Evolutionary conservation across 2,329 filamentous ascomycete genomes (phyloP).

Genomic region (Ceratocystis eucalypticola): DNA sequence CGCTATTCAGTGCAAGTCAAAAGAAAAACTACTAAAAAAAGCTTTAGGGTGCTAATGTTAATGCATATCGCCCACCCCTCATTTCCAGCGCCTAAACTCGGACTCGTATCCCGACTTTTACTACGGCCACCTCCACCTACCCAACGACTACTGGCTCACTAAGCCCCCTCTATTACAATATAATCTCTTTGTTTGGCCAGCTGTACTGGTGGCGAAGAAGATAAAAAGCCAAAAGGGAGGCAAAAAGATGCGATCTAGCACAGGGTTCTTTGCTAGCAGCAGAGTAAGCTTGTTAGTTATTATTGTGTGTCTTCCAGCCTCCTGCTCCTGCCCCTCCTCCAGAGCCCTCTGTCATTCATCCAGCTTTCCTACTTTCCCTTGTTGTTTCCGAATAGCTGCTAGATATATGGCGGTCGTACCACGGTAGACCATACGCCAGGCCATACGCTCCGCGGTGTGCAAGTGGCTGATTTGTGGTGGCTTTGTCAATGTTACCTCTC

Average conservation of each 20-base stretch:
- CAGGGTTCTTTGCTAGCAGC: not conserved
- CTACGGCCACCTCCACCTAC: too few species aligned
- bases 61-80: too few species aligned
- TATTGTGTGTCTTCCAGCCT: slow-evolving; percentile 3
- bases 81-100: too few species aligned
- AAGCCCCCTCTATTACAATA: not conserved
- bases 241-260: not conserved
- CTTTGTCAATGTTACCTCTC: not conserved
- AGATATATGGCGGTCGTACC: not conserved
- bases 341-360: not conserved
- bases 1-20: too few species aligned
- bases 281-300: not conserved
- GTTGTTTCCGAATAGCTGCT: not conserved
- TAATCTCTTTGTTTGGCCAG: not conserved
- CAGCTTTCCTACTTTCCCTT: not conserved
- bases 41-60: too few species aligned
- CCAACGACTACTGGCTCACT: too few species aligned
- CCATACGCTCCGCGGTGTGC: not conserved
- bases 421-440: too few species aligned
- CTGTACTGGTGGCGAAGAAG: not conserved
- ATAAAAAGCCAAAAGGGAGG: not conserved
- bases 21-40: too few species aligned
- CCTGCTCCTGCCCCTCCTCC: not conserved
- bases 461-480: slow-evolving; percentile 1
- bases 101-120: too few species aligned